Base-by-base conservation (phyloP, 148 eudicot species). In the Rheum nobile region DNA sequence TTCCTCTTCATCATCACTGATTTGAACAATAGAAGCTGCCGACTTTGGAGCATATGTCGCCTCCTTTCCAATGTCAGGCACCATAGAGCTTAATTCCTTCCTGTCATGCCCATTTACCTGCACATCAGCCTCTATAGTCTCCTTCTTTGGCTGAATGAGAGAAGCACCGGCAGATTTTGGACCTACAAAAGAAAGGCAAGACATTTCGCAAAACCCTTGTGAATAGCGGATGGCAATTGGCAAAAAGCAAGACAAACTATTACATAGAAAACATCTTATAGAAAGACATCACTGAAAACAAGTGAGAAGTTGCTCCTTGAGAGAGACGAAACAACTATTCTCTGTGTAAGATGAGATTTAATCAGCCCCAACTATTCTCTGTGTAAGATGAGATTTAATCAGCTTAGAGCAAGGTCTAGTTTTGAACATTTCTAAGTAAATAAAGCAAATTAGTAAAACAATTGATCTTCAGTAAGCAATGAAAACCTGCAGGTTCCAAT, bases 1-100 rank as follows among this genome's bases (percentile, higher is more conserved):
- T 34, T 65, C 70, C 1, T 32, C 70, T 7, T 65, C 70, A 5
- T 65, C 70, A 29, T 65, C 70, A 32, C 70, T 65, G 70, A 65
- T 32, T 5, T 31, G 21, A 65, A 65, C 70, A 32, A 65, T 32
- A 6, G 70, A 1, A 63, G 13, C 8, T 65, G 70, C 7, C 16
- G 21, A 65, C 39, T 65, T 65, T 0, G 38, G 70, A 16, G 70
- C 22, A 65, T 4, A 32, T 6, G 70, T 8, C 32, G 17, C 38
- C 21, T 32, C 41, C 70, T 65, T 65, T 34, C 21, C 41, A 4
- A 31, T 34, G 3, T 0, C 39, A 65, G 39, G 21, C 31, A 26
- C 34, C 67, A 24, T 57, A 57, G 34, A 26, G 13, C 31, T 34
- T 9, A 57, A 57, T 50, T 5, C 14, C 67, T 57, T 28, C 14